Evolutionary conservation across 1,284 basidiomycete genomes (phyloP).

Genomic region (Rhodotorula sp.): DNA sequence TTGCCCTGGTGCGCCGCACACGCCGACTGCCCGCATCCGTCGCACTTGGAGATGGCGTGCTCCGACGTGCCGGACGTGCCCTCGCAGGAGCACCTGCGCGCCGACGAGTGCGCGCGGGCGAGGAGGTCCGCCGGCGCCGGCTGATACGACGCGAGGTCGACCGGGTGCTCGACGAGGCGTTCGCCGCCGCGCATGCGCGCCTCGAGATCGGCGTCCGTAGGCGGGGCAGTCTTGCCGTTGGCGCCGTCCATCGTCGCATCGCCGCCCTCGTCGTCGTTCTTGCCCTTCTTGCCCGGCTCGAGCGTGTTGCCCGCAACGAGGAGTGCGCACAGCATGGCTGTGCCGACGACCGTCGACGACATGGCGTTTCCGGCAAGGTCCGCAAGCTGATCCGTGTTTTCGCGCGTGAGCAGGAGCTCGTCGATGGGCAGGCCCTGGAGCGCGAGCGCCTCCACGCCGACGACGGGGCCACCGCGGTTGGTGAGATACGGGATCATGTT

Average conservation of each 20-base stretch:
- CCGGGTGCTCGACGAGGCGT: conserved; percentile 61
- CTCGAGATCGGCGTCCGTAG: conserved; percentile 60
- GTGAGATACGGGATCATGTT: conserved; percentile 91
- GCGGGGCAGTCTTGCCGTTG: conserved; percentile 49
- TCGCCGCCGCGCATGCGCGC: conserved; percentile 71
- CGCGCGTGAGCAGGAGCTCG: conserved; percentile 84
- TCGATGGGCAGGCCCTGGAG: conserved; percentile 92
- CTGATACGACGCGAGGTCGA: conserved; percentile 66
- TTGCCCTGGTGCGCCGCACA: conserved; percentile 85
- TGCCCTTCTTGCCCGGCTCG: conserved; percentile 49
- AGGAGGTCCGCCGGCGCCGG: conserved; percentile 64
- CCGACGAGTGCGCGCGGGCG: conserved; percentile 65
- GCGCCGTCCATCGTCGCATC: conserved; percentile 47
- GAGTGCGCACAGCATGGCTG: conserved; percentile 81
- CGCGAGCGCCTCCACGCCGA: conserved; percentile 86
- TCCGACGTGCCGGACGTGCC: conserved; percentile 76
- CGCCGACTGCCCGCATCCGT: conserved; percentile 73
- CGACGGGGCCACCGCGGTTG: conserved; percentile 93
- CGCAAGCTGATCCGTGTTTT: conserved; percentile 89
- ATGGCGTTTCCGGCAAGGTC: conserved; percentile 96
- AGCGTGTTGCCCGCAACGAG: conserved; percentile 66
- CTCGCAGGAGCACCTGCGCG: conserved; percentile 83
- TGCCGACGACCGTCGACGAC: conserved; percentile 93
- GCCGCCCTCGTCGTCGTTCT: conserved; percentile 56
- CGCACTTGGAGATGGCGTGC: conserved; percentile 69